Conservation (phyloP, 179 eudicot species). For the Spergularia azorica region DNA sequence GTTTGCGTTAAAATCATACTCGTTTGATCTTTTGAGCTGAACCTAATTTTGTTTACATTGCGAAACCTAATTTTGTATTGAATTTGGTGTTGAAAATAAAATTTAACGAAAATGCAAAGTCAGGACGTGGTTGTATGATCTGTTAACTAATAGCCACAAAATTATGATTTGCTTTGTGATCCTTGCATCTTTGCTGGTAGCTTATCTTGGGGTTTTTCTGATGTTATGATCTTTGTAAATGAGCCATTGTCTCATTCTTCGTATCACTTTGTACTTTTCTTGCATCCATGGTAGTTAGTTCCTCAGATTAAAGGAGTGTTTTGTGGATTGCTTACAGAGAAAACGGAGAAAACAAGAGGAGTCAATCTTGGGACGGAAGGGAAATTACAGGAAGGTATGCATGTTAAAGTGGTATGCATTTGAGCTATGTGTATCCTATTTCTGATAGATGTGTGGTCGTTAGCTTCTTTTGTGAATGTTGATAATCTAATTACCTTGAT, state of each 20-base stretch:
- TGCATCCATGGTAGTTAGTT: constrained; percentile 8
- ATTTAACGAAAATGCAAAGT: background rate
- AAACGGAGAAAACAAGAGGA: constrained; percentile 87
- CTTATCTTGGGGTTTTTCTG: background rate
- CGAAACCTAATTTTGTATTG: too few species aligned
- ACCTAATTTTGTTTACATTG: background rate
- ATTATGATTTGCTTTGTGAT: background rate
- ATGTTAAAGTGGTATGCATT: constrained; percentile 1
- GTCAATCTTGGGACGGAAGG: constrained; percentile 53
- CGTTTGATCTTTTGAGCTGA: background rate
- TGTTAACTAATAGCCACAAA: background rate
- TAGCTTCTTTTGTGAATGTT: background rate
- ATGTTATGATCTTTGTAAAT: background rate
- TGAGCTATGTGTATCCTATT: background rate
- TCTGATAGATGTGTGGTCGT: background rate
- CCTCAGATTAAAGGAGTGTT: background rate
- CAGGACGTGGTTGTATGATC: background rate
- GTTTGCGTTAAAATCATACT: too few species aligned
- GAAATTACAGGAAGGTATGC: constrained; percentile 69
- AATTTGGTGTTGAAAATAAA: background rate
- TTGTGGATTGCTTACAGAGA: constrained; percentile 46
- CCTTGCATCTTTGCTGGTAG: background rate
- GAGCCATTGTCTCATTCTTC: background rate
- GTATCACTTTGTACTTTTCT: background rate
- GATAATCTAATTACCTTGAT: background rate